Evolutionary conservation across 1,284 basidiomycete species (phyloP).

Genomic region (Leccinum fuscescens): DNA sequence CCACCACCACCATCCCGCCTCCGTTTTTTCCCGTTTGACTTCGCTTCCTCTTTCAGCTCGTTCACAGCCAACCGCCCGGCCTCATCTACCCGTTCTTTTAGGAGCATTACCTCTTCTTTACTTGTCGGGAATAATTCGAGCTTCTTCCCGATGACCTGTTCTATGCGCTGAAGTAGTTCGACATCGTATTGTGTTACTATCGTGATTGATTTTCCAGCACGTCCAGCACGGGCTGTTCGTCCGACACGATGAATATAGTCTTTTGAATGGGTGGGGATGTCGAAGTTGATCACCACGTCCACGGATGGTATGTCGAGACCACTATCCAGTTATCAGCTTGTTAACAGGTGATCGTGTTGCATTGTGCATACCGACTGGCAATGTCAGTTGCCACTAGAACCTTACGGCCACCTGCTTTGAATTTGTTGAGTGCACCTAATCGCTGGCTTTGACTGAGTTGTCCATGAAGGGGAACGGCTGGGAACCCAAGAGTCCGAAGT

Average conservation of each 20-base stretch:
- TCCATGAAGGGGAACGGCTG: conserved; percentile 94
- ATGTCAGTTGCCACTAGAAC: conserved; percentile 97
- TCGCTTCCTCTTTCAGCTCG: conserved; percentile 71
- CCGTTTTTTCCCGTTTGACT: conserved; percentile 53
- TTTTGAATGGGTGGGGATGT: conserved; percentile 97
- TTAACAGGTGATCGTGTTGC: conserved; percentile 1
- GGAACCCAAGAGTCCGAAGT: conserved; percentile 88
- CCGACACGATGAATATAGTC: conserved; percentile 99
- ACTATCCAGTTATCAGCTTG: conserved; percentile 38
- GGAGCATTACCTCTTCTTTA: conserved; percentile 84
- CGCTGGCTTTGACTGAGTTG: conserved; percentile 93
- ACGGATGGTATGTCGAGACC: conserved; percentile 97
- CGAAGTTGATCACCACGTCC: conserved; percentile 97
- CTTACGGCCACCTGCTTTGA: conserved; percentile 91
- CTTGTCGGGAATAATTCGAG: conserved; percentile 91
- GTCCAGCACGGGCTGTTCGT: conserved; percentile 93
- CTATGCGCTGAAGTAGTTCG: conserved; percentile 93
- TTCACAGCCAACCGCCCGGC: conserved; percentile 81
- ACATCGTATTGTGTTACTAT: conserved; percentile 99
- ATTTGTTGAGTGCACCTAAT: conserved; percentile 92
- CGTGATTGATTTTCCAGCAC: conserved; percentile 94
- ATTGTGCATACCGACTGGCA: conserved; percentile 73
- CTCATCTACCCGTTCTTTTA: conserved; percentile 89
- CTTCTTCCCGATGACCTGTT: conserved; percentile 88
- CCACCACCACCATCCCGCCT: conserved; percentile 48